Percentiles rank a stretch among this genome's conserved stretches.
Evolutionary conservation across 2,329 filamentous ascomycete species (phyloP).

Genomic region (Aureobasidium sp.): DNA sequence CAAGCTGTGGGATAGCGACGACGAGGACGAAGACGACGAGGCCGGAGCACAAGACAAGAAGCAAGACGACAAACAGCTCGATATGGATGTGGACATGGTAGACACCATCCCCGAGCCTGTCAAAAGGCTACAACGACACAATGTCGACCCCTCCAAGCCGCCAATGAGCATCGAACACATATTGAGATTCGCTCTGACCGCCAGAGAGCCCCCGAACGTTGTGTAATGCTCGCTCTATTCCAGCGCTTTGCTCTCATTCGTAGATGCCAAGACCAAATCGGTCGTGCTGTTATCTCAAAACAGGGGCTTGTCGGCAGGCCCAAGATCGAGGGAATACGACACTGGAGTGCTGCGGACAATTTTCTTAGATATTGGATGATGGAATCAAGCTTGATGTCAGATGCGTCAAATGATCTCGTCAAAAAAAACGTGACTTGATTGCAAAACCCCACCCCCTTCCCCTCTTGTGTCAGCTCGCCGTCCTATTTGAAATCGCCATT

Average conservation of each 20-base stretch:
- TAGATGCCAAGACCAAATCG: neutral
- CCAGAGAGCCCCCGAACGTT: slow-evolving; percentile 10
- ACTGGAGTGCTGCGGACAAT: neutral
- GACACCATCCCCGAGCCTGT: slow-evolving; percentile 28
- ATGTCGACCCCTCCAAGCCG: slow-evolving; percentile 22
- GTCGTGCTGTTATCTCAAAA: neutral
- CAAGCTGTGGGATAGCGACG: slow-evolving; percentile 28
- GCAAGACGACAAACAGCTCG: slow-evolving; percentile 40
- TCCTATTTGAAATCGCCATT: neutral
- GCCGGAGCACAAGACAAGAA: slow-evolving; percentile 49
- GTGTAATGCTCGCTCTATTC: neutral
- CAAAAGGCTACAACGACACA: slow-evolving; percentile 17
- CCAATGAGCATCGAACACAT: slow-evolving; percentile 25
- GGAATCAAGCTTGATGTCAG: neutral
- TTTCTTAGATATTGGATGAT: neutral
- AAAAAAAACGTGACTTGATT: neutral
- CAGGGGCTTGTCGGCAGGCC: neutral
- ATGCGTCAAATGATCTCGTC: neutral
- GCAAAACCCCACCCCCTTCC: neutral
- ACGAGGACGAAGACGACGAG: slow-evolving; percentile 29
- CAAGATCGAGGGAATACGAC: neutral
- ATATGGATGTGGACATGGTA: slow-evolving; percentile 37
- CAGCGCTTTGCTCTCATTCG: neutral
- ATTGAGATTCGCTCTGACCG: slow-evolving; percentile 19
- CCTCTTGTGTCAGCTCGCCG: neutral